Evolutionary conservation across 345 rosid genomes (phyloP).

Genomic region (Lepidium sativum): DNA sequence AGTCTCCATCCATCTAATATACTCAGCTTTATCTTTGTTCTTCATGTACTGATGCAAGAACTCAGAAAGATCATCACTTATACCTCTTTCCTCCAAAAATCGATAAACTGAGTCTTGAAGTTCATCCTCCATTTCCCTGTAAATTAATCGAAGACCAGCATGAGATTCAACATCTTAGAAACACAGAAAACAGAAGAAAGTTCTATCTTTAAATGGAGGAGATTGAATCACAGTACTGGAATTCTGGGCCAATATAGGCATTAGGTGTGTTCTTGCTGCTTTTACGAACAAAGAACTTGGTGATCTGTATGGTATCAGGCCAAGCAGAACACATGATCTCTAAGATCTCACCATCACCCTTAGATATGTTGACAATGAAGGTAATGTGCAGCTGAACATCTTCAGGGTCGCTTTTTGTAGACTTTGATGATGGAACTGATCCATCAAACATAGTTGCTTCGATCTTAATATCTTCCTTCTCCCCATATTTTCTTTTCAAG

Average conservation of each 20-base stretch:
- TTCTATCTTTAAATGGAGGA: neutral
- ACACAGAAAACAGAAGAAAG: neutral
- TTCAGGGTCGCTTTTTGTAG: slow-evolving; percentile 21
- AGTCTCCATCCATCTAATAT: slow-evolving; percentile 61
- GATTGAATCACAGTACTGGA: slow-evolving; percentile 40
- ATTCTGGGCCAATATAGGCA: slow-evolving; percentile 60
- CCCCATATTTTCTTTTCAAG: slow-evolving; percentile 51
- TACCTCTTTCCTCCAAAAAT: slow-evolving; percentile 66
- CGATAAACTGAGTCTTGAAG: slow-evolving; percentile 59
- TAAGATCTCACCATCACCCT: slow-evolving; percentile 41
- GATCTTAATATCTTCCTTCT: slow-evolving; percentile 59
- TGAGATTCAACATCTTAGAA: neutral
- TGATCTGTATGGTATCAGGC: slow-evolving; percentile 64
- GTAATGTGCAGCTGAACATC: slow-evolving; percentile 57
- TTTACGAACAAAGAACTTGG: slow-evolving; percentile 42
- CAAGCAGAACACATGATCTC: slow-evolving; percentile 81
- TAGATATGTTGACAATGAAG: slow-evolving; percentile 52
- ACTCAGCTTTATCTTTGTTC: slow-evolving; percentile 71
- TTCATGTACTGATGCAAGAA: slow-evolving; percentile 78
- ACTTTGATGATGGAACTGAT: slow-evolving; percentile 39
- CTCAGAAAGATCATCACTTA: slow-evolving; percentile 54
- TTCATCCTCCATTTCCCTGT: slow-evolving; percentile 84
- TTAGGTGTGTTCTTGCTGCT: slow-evolving; percentile 22
- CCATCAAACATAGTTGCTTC: slow-evolving; percentile 91
- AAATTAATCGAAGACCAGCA: slow-evolving; percentile 8